Conservation (phyloP, 2,329 filamentous ascomycete species). For the Geosmithia morbida region DNA sequence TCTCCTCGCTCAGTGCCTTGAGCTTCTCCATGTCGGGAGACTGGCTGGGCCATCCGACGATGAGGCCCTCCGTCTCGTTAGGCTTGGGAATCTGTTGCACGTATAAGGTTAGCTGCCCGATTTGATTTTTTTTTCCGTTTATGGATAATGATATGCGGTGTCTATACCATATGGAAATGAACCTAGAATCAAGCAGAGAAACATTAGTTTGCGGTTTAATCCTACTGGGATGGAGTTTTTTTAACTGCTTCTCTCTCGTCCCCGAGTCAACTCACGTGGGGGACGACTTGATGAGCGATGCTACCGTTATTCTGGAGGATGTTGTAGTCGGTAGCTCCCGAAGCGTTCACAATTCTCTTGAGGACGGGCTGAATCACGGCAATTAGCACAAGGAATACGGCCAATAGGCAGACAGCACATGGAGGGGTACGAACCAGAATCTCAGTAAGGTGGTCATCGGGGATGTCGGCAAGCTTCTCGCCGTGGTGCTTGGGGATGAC, state of each 20-base stretch:
- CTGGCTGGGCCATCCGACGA: conserved; percentile 66
- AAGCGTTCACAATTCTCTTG: conserved; percentile 72
- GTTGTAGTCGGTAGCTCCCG: conserved; percentile 73
- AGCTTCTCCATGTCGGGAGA: conserved; percentile 67
- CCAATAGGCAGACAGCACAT: not conserved
- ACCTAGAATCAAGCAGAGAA: conserved; percentile 36
- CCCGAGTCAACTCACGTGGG: conserved; percentile 53
- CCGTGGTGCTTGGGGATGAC: conserved; percentile 95
- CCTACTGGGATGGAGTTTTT: not conserved
- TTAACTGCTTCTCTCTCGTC: conserved; percentile 3
- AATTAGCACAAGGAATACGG: not conserved
- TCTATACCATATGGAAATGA: conserved; percentile 78
- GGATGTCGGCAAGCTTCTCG: conserved; percentile 80
- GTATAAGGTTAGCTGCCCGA: not conserved
- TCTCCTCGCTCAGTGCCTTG: conserved; percentile 64
- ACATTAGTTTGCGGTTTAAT: not conserved
- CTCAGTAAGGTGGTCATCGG: conserved; percentile 73
- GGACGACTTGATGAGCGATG: conserved; percentile 82
- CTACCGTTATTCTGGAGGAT: conserved; percentile 91
- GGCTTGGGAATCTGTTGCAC: conserved; percentile 74
- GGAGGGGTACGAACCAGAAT: conserved; percentile 47
- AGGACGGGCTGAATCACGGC: conserved; percentile 26
- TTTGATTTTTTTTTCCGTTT: not conserved
- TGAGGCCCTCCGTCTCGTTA: conserved; percentile 65
- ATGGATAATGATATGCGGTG: not conserved